phyloP scores from a whole-genome alignment of 1,284 basidiomycete species.

The Apiotrichum gracile region DNA sequence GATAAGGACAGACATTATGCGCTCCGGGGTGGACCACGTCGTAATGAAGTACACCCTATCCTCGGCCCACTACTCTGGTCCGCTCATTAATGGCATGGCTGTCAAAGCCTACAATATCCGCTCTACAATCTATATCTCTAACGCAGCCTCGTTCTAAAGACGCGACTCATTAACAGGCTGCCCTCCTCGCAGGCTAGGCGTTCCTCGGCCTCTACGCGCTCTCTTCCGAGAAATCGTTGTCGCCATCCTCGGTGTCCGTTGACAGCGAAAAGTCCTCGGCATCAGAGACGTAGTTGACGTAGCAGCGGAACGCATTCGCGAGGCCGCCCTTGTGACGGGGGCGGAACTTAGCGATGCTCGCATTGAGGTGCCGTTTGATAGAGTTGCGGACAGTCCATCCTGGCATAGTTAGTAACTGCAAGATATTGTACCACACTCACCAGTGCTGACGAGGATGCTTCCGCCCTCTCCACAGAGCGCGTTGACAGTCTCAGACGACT shows the following conservation, averaged over 20 bases:
- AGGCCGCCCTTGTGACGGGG: slow-evolving; percentile 11
- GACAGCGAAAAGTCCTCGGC: neutral
- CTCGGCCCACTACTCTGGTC: too few relatives aligned
- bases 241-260: slow-evolving; percentile 5
- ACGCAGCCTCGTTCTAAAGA: too few relatives aligned
- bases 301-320: slow-evolving; percentile 10
- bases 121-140: neutral
- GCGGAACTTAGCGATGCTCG: slow-evolving; percentile 4
- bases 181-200: too few relatives aligned
- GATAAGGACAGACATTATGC: too few relatives aligned
- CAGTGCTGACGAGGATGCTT: slow-evolving; percentile 6
- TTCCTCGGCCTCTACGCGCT: neutral
- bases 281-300: slow-evolving; percentile 7
- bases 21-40: too few relatives aligned
- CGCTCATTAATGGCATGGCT: too few relatives aligned
- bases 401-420: neutral
- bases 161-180: too few relatives aligned
- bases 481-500: slow-evolving; percentile 1
- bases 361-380: neutral
- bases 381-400: slow-evolving; percentile 7
- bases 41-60: too few relatives aligned
- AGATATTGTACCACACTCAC: neutral
- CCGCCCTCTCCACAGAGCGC: neutral
- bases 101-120: too few relatives aligned
- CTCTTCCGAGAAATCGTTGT: slow-evolving; percentile 2